phyloP scores from a whole-genome alignment of 2,329 filamentous ascomycete genomes.

The Teratosphaeria destructans region DNA sequence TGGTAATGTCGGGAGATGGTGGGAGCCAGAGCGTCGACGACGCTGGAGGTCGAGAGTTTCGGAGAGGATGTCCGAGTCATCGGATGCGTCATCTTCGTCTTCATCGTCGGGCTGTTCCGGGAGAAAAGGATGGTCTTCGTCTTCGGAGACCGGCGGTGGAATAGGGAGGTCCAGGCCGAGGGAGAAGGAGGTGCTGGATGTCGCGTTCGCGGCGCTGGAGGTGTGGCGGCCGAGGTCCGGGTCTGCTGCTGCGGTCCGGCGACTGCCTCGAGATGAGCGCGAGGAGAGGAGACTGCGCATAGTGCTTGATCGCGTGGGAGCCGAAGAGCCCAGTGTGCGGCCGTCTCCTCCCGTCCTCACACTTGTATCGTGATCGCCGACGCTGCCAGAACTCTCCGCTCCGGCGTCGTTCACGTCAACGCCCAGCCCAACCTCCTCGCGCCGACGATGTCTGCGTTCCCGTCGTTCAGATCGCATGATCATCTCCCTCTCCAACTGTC shows the following conservation, averaged over 20 bases:
- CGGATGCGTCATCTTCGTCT: not conserved
- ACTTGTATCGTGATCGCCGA: constrained; percentile 33
- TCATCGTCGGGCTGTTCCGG: not conserved
- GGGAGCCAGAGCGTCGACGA: constrained; percentile 8
- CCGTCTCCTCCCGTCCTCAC: constrained; percentile 13
- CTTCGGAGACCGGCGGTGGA: constrained; percentile 16
- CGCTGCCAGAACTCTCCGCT: constrained; percentile 35
- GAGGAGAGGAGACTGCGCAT: constrained; percentile 18
- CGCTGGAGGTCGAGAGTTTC: not conserved
- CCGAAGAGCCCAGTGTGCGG: constrained; percentile 1
- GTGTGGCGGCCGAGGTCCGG: not conserved
- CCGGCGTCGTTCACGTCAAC: constrained; percentile 15
- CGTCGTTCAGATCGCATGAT: constrained; percentile 31
- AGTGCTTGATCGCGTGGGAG: constrained; percentile 4
- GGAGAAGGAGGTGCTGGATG: not conserved
- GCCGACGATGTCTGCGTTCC: constrained; percentile 18
- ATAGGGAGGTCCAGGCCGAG: not conserved
- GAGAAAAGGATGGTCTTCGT: constrained; percentile 15
- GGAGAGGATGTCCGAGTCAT: not conserved
- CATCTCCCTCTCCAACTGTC: constrained; percentile 44
- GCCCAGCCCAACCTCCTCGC: constrained; percentile 9
- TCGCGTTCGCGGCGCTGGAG: constrained; percentile 1
- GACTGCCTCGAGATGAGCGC: not conserved
- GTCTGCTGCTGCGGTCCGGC: not conserved
- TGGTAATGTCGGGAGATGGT: constrained; percentile 36